Evolutionary conservation across 345 rosid genomes (phyloP), one percentile per base, ranked within the genome.

Genomic region (Nasturtium officinale): DNA sequence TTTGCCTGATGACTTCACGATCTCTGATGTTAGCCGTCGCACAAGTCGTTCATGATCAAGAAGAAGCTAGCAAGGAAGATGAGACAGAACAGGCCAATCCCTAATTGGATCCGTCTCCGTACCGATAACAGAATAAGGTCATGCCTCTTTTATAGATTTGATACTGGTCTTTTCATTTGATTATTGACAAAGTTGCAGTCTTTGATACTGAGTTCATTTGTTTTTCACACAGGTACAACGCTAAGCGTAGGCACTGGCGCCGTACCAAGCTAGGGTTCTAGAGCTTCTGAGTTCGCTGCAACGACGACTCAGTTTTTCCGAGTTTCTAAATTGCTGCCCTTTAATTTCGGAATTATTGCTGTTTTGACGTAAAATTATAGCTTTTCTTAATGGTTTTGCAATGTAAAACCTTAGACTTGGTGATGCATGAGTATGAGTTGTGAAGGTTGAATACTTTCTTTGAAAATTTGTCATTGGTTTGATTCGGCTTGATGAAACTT

Each of bases 171-270:
- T 12, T 73, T 9, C 13, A 6, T 59, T 60, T 0, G 25, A 29
- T 66, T 32, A 2, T 15, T 16, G 29, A 9, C 30, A 12, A 61
- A 52, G 43, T 65, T 65, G 18, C 9, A 57, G 25, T 12, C 47
- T 67, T 75, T 40, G 21, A 53, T 11, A 11, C 46, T 47, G 5
- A 53, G 16, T 15, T 45, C 7, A 5, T 10, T 48, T 55, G 74
- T 30, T 54, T 43, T 37, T 28, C 35, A 4, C 3, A 21, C 23
- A 87, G 91, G 84, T 83, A 83, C 79, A 87, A 87, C 18, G 82
- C 87, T 0, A 87, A 85, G 82, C 88, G 90, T 58, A 85, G 90
- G 72, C 89, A 87, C 60, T 87, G 91, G 91, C 87, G 87, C 47
- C 74, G 87, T n/a, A 83, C 91, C 79, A 85, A 87, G 81, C 85